Evolutionary conservation across 2,329 filamentous ascomycete species (phyloP).

Genomic region (Calonectria hongkongensis): DNA sequence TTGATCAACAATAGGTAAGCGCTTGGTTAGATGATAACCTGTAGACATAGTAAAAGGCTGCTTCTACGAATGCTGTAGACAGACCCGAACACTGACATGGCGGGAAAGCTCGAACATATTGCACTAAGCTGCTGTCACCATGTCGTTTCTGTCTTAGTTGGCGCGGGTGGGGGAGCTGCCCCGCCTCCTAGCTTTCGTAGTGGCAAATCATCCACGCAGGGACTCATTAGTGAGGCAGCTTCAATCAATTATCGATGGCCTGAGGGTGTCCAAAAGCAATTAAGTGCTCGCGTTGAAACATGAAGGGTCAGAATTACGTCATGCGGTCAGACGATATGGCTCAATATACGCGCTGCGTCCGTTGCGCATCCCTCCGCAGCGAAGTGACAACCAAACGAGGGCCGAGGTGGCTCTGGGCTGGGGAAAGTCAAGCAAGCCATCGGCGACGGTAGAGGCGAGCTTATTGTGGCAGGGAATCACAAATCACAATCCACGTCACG

Average conservation of each 20-base stretch:
- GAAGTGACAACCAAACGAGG: not conserved
- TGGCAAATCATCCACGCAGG: slow-evolving; percentile 12
- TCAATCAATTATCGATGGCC: not conserved
- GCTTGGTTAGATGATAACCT: not conserved
- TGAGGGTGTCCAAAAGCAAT: not conserved
- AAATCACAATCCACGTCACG: slow-evolving; percentile 46
- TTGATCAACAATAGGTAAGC: not conserved
- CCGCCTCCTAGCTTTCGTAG: slow-evolving; percentile 12
- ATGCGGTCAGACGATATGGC: not conserved
- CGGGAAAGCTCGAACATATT: not conserved
- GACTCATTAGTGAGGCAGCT: not conserved
- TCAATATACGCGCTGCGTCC: not conserved
- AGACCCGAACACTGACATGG: not conserved
- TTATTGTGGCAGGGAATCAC: slow-evolving; percentile 7
- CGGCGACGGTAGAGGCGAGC: slow-evolving; percentile 7
- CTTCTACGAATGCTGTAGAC: too few relatives aligned
- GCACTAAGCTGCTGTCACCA: not conserved
- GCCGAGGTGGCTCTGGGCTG: not conserved
- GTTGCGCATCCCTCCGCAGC: not conserved
- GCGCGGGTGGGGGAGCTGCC: slow-evolving; percentile 10
- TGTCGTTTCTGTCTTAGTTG: slow-evolving; percentile 12
- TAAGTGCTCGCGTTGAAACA: slow-evolving; percentile 3
- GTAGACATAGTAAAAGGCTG: not conserved
- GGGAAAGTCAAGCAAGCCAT: slow-evolving; percentile 5
- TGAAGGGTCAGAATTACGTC: not conserved